Base-by-base conservation (phyloP, 2,329 filamentous ascomycete genomes). In the Fulvia fulva region DNA sequence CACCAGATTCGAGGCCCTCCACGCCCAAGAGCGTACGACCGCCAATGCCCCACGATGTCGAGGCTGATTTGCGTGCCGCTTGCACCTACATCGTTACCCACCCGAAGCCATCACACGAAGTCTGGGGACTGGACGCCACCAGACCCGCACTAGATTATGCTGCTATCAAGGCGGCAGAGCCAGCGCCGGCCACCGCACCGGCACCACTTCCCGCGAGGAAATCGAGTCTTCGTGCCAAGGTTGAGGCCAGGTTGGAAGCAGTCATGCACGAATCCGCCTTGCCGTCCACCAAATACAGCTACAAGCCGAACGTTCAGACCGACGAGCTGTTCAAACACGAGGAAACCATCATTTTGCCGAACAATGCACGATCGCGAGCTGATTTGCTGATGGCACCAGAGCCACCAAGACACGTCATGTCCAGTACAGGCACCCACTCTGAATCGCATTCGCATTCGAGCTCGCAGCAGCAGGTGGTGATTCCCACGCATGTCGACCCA, bases 61-160 rank as follows among this genome's bases (percentile, higher is more conserved):
- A 80, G 58, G 70, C 70, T 26, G 76, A 80, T 60, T 68, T 81
- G 52, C 76, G 77, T 59, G 64, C 70, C 46, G 76, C 78, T 56
- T 81, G 78, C 66, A 73, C 74, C 22, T 73, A 73, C 53, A 74
- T 81, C 55, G 68, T 79, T 55, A 67, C 70, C 26, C 68, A 73
- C 55, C 70, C 67, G 55, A 73, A 71, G 56, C 71, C 72, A 2
- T 73, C 72, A 22, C 70, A 72, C 45, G 63, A 73, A 45, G 61
- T 65, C 45, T 68, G 66, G 52, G 67, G 77, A 58, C 72, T 70
- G 22, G 51, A 63, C 44, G 63, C 66, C 23, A 58, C 62, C 32
- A 71, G 68, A 54, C 67, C 67, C 41, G 68, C 68, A 50, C 59
- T 71, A 57, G 70, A 73, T 61, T 72, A 72, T 65, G 69, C 67